Evolutionary conservation across 1,284 basidiomycete genomes (phyloP), one percentile per base, ranked within the genome.

Genomic region (Cryptococcus maquisensis): DNA sequence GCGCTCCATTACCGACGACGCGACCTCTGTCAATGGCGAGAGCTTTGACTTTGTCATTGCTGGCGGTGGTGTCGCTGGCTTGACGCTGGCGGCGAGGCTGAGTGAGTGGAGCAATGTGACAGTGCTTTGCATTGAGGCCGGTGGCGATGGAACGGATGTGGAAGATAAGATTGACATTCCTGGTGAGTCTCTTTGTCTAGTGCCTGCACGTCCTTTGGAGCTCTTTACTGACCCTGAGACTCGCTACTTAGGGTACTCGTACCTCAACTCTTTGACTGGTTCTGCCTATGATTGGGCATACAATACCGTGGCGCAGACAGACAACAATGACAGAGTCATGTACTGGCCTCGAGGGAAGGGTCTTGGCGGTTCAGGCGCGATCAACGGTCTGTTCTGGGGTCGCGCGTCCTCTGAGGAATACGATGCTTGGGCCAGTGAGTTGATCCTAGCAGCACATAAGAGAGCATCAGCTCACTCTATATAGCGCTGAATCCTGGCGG

Each of bases 91-190:
- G 0, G 76, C 81, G 15, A 81, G 87, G 24, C 79, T 91, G n/a
- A 81, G 85, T 0, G 87, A 86, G 58, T 83, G 86, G 76, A 70
- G 79, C 0, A 82, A 82, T 62, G 79, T 78, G n/a, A 85, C 84
- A 1, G 85, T 90, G 9, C 80, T 86, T 36, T 85, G 87, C 41
- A 79, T 88, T 52, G 86, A 89, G 69, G 86, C 86, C 4, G 86
- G 87, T 16, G 79, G 79, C 41, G 79, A 82, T 36, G 86, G 85
- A 1, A 76, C 80, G 45, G 79, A 79, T 3, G 80, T 81, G 43
- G 50, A 62, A 40, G 65, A 74, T 38, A 45, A 71, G 61, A 73
- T 77, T 35, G 77, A 81, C 66, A 76, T 80, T 48, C 73, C 75
- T 32, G 75, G 73, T 70, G 16, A 77, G 81, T 63, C 18, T 21